Evolutionary conservation across 371 early-diverging fungal species (phyloP), one percentile per base, ranked within the genome.

Genomic region (Mortierella sp.): DNA sequence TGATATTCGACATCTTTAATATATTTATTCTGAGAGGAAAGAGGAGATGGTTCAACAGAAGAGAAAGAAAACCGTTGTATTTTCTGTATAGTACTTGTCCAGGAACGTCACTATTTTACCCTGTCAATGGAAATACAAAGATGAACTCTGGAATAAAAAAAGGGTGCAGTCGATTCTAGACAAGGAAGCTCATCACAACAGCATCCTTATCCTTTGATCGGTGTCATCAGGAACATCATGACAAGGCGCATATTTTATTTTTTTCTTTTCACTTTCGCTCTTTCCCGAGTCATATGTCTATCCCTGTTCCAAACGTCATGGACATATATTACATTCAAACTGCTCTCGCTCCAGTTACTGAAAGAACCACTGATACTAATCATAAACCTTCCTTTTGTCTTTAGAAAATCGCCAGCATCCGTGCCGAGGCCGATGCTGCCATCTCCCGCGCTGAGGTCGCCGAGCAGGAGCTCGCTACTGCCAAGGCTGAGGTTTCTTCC

Each of bases 361-460:
- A 28, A 54, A 10, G 4, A 29, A 54, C 54, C 23, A 54, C 3
- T 23, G n/a, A 19, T 43, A 42, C 47, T n/a, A n/a, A n/a, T 54
- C 42, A 51, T 42, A 47, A 45, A 32, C 37, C 23, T 23, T 23
- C 37, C 23, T 23, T 57, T 62, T 47, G 8, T 56, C 42, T 32
- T n/a, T 86, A 94, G 95, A 93, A 90, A 90, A 85, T 95, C 65
- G 72, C 82, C 45, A 34, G 53, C 32, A 89, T 93, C 67, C 93
- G 95, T 68, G 84, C 88, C 56, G 92, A 94, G 83, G 86, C 91
- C 65, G 95, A 95, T 51, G 86, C 83, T 13, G 89, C 92, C 63
- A 83, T 72, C 67, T 86, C 85, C 57, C 88, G 88, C 47, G 93
- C 93, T 61, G 94, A 94, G 58, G 84, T 87, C 43, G 89, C 91